Percentiles rank a stretch among this genome's conserved stretches.
phyloP scores from a whole-genome alignment of 1,284 basidiomycete species.

The Malassezia pachydermatis region DNA sequence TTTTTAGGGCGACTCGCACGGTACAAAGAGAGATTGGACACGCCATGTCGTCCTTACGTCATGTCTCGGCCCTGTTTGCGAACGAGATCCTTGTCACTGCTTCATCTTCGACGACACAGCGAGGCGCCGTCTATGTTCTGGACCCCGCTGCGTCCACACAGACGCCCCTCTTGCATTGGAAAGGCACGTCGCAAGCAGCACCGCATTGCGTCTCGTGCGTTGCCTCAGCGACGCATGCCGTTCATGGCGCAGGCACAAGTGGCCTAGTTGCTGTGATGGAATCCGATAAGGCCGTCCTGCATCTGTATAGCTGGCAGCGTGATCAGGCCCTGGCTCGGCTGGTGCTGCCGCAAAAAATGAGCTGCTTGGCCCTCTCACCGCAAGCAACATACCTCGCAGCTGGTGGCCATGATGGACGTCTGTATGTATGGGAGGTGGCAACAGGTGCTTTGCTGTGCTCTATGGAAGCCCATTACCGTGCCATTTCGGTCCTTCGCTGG shows the following conservation, averaged over 20 bases:
- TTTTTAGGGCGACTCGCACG: no score
- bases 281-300: conserved; percentile 65
- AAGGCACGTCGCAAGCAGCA: conserved; percentile 27
- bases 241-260: conserved; percentile 57
- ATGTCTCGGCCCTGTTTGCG: conserved; percentile 22
- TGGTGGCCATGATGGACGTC: conserved; percentile 73
- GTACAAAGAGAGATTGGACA: no score
- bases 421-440: conserved; percentile 89
- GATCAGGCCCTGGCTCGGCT: conserved; percentile 59
- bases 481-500: conserved; percentile 70
- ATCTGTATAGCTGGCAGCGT: conserved; percentile 73
- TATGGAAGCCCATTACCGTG: conserved; percentile 90
- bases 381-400: conserved; percentile 70
- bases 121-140: conserved; percentile 12
- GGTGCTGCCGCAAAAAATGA: conserved; percentile 76
- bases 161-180: conserved; percentile 31
- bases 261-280: conserved; percentile 67
- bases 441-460: conserved; percentile 79
- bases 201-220: conserved; percentile 23
- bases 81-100: conserved; percentile 31
- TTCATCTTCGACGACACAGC: conserved; percentile 23
- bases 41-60: neutral
- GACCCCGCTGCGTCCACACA: conserved; percentile 24
- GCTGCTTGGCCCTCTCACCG: conserved; percentile 65
- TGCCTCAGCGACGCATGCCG: conserved; percentile 49